phyloP scores from a whole-genome alignment of 306 rosid genomes.

The Quercus robur region DNA sequence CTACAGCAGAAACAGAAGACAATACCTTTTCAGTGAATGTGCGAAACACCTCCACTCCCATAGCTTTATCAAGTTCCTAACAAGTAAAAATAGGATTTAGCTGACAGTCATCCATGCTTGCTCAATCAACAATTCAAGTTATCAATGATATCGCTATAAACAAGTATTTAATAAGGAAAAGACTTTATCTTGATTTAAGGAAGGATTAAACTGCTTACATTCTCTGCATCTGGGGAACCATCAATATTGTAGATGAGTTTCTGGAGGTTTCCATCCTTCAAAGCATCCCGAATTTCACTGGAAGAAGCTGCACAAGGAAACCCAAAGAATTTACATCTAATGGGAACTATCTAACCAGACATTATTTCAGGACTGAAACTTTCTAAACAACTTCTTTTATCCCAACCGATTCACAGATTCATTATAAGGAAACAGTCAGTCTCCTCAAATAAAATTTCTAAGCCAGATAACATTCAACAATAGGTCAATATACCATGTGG shows the following conservation, averaged over 20 bases:
- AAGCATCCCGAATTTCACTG: slow-evolving; percentile 51
- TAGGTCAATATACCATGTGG: neutral
- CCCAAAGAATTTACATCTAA: slow-evolving; percentile 1
- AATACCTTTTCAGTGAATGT: slow-evolving; percentile 66
- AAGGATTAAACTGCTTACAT: slow-evolving; percentile 36
- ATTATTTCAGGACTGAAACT: neutral
- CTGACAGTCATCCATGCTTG: neutral
- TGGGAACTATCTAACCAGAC: neutral
- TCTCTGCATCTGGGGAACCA: slow-evolving; percentile 58
- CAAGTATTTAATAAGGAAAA: neutral
- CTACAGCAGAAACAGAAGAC: neutral
- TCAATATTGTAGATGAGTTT: slow-evolving; percentile 52
- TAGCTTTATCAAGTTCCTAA: slow-evolving; percentile 83
- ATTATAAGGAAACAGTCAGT: too few relatives aligned
- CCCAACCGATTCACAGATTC: neutral
- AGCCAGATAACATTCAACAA: neutral
- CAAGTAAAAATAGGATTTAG: slow-evolving; percentile 20
- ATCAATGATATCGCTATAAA: neutral
- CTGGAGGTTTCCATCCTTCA: slow-evolving; percentile 59
- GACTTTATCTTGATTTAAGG: neutral
- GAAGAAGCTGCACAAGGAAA: slow-evolving; percentile 68
- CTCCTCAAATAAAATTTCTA: neutral
- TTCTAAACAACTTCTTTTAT: neutral
- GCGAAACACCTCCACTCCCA: slow-evolving; percentile 58
- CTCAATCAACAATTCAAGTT: neutral